Conservation (phyloP, 108 stramenopile species). For the Fragilariopsis cylindrus region DNA sequence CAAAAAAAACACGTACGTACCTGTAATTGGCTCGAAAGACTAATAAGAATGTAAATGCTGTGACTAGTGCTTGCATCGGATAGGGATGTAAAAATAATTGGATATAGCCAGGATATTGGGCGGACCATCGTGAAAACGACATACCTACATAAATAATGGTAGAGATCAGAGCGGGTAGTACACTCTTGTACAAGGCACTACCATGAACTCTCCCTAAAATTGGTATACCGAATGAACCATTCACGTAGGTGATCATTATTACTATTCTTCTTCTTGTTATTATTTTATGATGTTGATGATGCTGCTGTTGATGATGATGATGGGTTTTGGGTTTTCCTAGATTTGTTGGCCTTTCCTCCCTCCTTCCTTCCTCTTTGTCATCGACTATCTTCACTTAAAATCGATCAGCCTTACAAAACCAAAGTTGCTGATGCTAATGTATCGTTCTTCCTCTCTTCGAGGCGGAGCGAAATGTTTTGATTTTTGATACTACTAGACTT, state of each 20-base stretch:
- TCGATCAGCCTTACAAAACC: too few relatives aligned
- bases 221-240: not conserved
- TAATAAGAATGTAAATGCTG: slow-evolving; percentile 66
- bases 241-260: slow-evolving; percentile 12
- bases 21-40: slow-evolving; percentile 58
- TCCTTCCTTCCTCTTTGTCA: too few relatives aligned
- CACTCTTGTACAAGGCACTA: slow-evolving; percentile 9
- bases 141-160: not conserved
- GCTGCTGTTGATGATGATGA: too few relatives aligned
- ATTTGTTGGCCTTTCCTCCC: too few relatives aligned
- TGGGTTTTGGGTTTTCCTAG: too few relatives aligned
- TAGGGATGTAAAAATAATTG: slow-evolving; percentile 54
- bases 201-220: slow-evolving; percentile 8
- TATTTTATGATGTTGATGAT: too few relatives aligned
- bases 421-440: too few relatives aligned
- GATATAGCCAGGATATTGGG: not conserved
- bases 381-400: too few relatives aligned
- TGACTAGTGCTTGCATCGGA: slow-evolving; percentile 58
- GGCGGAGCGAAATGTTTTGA: too few relatives aligned
- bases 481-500: too few relatives aligned
- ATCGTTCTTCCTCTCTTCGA: too few relatives aligned
- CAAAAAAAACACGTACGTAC: not conserved
- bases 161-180: slow-evolving; percentile 8
- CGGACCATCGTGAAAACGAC: not conserved
- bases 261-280: too few relatives aligned